Evolutionary conservation across 164 flowering plant genomes (phyloP).

Genomic region (Cinnamomum micranthum): DNA sequence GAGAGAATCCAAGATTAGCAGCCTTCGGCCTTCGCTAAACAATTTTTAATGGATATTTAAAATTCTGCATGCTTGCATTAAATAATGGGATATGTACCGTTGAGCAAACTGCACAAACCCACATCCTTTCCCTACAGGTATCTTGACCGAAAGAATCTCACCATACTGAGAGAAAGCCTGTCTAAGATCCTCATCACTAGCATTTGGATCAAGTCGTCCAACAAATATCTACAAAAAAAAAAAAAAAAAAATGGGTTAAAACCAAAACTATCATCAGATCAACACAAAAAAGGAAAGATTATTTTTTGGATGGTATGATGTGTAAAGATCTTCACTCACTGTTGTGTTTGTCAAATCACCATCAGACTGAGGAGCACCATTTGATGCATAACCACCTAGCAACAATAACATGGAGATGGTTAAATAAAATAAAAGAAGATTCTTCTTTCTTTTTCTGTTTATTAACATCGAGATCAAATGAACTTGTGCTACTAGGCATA

Average conservation of each 20-base stretch:
- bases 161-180: constrained; percentile 79
- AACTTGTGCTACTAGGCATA: no score
- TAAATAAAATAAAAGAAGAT: neutral
- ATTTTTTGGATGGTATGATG: neutral
- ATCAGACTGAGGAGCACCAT: constrained; percentile 57
- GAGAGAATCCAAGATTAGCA: neutral
- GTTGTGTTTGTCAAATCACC: constrained; percentile 80
- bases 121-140: constrained; percentile 88
- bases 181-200: constrained; percentile 86
- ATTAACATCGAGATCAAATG: no score
- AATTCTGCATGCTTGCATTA: neutral
- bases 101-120: constrained; percentile 94
- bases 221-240: constrained; percentile 73
- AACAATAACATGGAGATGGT: constrained; percentile 15
- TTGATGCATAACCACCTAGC: constrained; percentile 48
- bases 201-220: constrained; percentile 88
- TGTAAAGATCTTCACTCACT: constrained; percentile 41
- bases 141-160: constrained; percentile 81
- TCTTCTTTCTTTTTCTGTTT: neutral
- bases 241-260: constrained; percentile 26
- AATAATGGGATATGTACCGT: constrained; percentile 41
- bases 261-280: neutral
- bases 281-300: neutral
- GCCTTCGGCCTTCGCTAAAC: neutral
- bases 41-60: neutral